Evolutionary conservation across 2,329 filamentous ascomycete species (phyloP), one percentile per base, ranked within the genome.

Genomic region (Dothiorella sarmentorum): DNA sequence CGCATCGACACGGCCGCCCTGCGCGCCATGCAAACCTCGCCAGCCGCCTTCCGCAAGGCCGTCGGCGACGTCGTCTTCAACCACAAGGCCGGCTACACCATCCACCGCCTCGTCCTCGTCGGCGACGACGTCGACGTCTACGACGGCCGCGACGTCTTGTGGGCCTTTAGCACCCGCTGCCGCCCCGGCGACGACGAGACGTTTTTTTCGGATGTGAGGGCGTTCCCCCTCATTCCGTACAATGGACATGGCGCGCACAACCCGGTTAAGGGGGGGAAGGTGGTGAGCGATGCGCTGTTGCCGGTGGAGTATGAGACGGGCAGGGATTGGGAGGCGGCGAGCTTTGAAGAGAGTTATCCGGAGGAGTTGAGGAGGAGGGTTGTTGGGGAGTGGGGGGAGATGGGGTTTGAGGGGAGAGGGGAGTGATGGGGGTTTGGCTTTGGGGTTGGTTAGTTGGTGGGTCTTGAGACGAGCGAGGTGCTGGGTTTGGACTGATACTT

Each of bases 41-140:
- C 74, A 0, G 61, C 68, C 17, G 71, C 74, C 0, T 74, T 82
- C 43, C 69, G 69, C 49, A 68, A 70, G 42, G 65, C 64, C 20
- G 64, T 82, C 10, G 79, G 78, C 0, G 71, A 80, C 38, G 17
- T 79, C 1, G 65, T 80, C 4, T 78, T 74, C 65, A 62, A 74
- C 56, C 62, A 75, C 58, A 82, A 80, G 66, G 69, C 69, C 10
- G 73, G 75, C 6, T 73, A 71, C 40, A 69, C 69, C 0, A 76
- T 80, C 45, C 75, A 81, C 57, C 72, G 76, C 0, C 58, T 81
- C 6, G 61, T 80, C 0, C 63, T 82, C 0, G 73, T 79, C 0
- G 79, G 79, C 1, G 76, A 80, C 1, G 80, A 82, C 53, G 77
- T 82, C 55, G 78, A 82, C 49, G 68, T 77, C 0, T 78, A 78